phyloP scores from a whole-genome alignment of 805 yeast genomes.

The Brettanomyces nanus region DNA sequence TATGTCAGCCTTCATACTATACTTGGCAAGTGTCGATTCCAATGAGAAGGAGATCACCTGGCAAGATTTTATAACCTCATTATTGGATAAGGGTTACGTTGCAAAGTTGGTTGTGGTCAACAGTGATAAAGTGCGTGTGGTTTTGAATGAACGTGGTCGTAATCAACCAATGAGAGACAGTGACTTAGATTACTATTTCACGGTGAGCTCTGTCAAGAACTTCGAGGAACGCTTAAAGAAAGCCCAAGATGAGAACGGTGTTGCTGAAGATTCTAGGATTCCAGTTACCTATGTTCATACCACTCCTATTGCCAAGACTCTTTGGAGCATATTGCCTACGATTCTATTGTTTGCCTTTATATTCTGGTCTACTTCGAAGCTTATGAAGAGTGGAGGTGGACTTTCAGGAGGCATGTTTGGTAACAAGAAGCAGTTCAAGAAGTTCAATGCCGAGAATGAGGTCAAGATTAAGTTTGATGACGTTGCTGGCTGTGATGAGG shows the following conservation, averaged over 20 bases:
- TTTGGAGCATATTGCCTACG: constrained; percentile 75
- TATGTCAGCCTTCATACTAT: constrained; percentile 14
- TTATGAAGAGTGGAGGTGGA: constrained; percentile 49
- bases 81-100: constrained; percentile 72
- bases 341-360: constrained; percentile 73
- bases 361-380: constrained; percentile 50
- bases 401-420: constrained; percentile 54
- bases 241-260: constrained; percentile 60
- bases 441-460: constrained; percentile 76
- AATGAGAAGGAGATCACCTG: constrained; percentile 27
- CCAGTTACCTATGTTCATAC: constrained; percentile 72
- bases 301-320: constrained; percentile 52
- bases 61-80: constrained; percentile 79
- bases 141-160: constrained; percentile 38
- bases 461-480: constrained; percentile 78
- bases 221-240: constrained; percentile 78
- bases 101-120: constrained; percentile 67
- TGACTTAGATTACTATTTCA: constrained; percentile 40
- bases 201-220: constrained; percentile 80
- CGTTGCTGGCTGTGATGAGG: constrained; percentile 93
- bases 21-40: constrained; percentile 14
- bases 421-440: constrained; percentile 74
- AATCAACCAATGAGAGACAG: constrained; percentile 23
- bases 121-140: constrained; percentile 63
- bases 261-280: constrained; percentile 61